Evolutionary conservation across 164 flowering plant genomes (phyloP).

Genomic region (Liquidambar formosana): DNA sequence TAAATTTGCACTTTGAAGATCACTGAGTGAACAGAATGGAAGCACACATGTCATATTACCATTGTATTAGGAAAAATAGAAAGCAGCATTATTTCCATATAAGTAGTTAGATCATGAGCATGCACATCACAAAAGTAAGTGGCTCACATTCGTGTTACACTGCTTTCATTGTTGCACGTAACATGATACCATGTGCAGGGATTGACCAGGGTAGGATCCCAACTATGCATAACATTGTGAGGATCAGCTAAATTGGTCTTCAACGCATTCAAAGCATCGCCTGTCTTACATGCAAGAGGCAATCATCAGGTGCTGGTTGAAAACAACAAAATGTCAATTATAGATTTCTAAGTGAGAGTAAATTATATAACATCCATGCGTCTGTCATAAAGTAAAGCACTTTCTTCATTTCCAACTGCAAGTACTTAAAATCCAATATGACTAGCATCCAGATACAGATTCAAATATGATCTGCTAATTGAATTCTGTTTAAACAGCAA

Average conservation of each 20-base stretch:
- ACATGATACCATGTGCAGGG: conserved; percentile 71
- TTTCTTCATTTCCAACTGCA: no score
- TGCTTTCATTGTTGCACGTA: conserved; percentile 49
- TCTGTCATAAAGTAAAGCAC: no score
- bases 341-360: no score
- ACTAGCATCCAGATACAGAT: background rate
- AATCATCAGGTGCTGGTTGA: background rate
- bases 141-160: conserved; percentile 58
- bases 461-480: background rate
- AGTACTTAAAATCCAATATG: no score
- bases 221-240: conserved; percentile 58
- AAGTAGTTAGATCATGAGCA: background rate
- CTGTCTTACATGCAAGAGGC: conserved; percentile 21
- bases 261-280: conserved; percentile 59
- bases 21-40: conserved; percentile 23
- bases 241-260: conserved; percentile 53
- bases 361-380: no score
- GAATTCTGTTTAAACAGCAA: background rate
- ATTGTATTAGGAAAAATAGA: background rate
- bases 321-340: no score
- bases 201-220: conserved; percentile 64
- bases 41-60: background rate
- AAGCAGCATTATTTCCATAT: background rate
- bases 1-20: conserved; percentile 52
- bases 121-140: background rate